Evolutionary conservation across 805 yeast genomes (phyloP).

Genomic region (Candida coquimbonensis): DNA sequence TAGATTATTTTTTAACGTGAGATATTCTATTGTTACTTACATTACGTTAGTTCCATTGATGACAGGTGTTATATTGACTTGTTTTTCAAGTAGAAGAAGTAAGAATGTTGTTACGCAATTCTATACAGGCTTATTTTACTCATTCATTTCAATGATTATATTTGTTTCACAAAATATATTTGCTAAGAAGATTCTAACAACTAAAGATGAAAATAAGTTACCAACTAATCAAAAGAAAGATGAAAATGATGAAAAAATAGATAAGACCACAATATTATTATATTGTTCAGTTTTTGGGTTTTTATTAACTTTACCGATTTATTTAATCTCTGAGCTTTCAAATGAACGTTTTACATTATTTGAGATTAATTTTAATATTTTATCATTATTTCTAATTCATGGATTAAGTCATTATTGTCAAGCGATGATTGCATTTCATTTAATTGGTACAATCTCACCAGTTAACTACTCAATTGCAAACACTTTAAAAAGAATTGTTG

Average conservation of each 20-base stretch:
- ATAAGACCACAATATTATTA: constrained; percentile 63
- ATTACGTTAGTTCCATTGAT: constrained; percentile 73
- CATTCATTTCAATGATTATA: constrained; percentile 41
- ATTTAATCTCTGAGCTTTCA: constrained; percentile 46
- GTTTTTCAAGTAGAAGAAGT: constrained; percentile 38
- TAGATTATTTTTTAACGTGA: constrained; percentile 48
- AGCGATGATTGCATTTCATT: constrained; percentile 68
- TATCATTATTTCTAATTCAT: constrained; percentile 44
- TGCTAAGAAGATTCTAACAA: constrained; percentile 66
- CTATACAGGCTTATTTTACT: constrained; percentile 29
- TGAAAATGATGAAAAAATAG: constrained; percentile 37
- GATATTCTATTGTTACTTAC: constrained; percentile 63
- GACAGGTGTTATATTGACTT: constrained; percentile 77
- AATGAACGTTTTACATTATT: constrained; percentile 21
- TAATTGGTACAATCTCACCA: constrained; percentile 65
- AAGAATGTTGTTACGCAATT: constrained; percentile 10
- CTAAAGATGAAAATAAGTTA: constrained; percentile 24
- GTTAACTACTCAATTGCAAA: constrained; percentile 76
- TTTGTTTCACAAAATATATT: constrained; percentile 76
- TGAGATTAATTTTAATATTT: constrained; percentile 24
- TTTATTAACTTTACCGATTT: constrained; percentile 58
- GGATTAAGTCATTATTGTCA: constrained; percentile 67
- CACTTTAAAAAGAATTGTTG: constrained; percentile 65
- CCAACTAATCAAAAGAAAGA: constrained; percentile 16
- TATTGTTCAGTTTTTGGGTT: constrained; percentile 71